phyloP scores from a whole-genome alignment of 306 rosid genomes.

The Sicyos edulis region DNA sequence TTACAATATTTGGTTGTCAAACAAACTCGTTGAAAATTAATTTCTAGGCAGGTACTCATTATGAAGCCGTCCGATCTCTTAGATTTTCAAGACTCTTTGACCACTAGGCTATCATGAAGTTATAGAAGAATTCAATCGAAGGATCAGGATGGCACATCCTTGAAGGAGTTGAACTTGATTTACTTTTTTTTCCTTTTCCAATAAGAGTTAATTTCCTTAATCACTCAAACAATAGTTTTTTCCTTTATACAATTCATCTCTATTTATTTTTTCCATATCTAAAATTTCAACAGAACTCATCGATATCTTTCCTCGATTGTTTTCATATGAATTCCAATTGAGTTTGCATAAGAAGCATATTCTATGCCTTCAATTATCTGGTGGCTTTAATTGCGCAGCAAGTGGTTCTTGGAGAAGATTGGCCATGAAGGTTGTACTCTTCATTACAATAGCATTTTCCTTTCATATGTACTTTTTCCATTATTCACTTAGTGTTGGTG shows the following conservation, averaged over 20 bases:
- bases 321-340: neutral
- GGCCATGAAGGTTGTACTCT: conserved; percentile 74
- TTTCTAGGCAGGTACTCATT: too few species aligned
- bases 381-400: conserved; percentile 52
- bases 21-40: too few species aligned
- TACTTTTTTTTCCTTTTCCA: too few species aligned
- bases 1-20: too few species aligned
- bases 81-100: too few species aligned
- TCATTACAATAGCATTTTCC: conserved; percentile 21
- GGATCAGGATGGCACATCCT: neutral
- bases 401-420: conserved; percentile 97
- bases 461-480: neutral
- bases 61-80: too few species aligned
- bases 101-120: too few species aligned
- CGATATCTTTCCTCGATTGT: neutral
- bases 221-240: too few species aligned
- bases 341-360: neutral
- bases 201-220: neutral
- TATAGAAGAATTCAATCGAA: neutral
- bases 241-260: too few species aligned
- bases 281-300: neutral
- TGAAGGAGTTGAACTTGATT: too few species aligned
- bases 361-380: conserved; percentile 20
- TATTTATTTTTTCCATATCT: too few species aligned
- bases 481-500: conserved; percentile 14